phyloP scores from a whole-genome alignment of 2,329 filamentous ascomycete genomes.

The Hypocreales sp. region DNA sequence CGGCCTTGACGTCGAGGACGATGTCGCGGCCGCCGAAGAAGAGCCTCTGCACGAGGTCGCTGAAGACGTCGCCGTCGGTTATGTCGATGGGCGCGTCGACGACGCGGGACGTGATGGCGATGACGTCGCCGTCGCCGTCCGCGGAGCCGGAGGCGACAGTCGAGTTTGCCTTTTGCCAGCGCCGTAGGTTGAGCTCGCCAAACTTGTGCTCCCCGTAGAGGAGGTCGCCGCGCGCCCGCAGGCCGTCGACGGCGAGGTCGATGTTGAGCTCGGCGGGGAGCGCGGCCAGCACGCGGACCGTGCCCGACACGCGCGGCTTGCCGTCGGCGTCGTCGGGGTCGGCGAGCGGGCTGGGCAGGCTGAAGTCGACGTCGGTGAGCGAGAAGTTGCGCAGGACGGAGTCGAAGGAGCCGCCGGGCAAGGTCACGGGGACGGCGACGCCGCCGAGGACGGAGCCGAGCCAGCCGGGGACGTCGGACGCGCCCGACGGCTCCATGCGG shows the following conservation, averaged over 20 bases:
- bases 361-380: conserved; percentile 72
- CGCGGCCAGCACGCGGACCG: conserved; percentile 62
- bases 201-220: conserved; percentile 66
- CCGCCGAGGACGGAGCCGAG: conserved; percentile 65
- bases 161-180: conserved; percentile 79
- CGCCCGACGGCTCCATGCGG: conserved; percentile 55
- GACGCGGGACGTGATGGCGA: conserved; percentile 65
- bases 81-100: conserved; percentile 69
- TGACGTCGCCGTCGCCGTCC: conserved; percentile 38
- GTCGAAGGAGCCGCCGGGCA: conserved; percentile 69
- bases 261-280: conserved; percentile 82
- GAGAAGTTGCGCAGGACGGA: conserved; percentile 79
- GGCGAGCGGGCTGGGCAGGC: conserved; percentile 65
- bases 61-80: conserved; percentile 64
- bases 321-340: conserved; percentile 58
- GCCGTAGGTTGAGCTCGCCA: conserved; percentile 59
- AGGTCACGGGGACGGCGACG: conserved; percentile 69
- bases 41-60: conserved; percentile 64
- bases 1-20: conserved; percentile 59
- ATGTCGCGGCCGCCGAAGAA: conserved; percentile 59
- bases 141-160: conserved; percentile 43
- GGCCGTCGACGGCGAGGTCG: conserved; percentile 57
- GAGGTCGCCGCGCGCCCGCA: conserved; percentile 67
- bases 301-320: conserved; percentile 68
- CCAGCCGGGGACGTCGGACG: conserved; percentile 62